phyloP scores from a whole-genome alignment of 2,329 filamentous ascomycete species.

The Ophiostoma triangulosporum region DNA sequence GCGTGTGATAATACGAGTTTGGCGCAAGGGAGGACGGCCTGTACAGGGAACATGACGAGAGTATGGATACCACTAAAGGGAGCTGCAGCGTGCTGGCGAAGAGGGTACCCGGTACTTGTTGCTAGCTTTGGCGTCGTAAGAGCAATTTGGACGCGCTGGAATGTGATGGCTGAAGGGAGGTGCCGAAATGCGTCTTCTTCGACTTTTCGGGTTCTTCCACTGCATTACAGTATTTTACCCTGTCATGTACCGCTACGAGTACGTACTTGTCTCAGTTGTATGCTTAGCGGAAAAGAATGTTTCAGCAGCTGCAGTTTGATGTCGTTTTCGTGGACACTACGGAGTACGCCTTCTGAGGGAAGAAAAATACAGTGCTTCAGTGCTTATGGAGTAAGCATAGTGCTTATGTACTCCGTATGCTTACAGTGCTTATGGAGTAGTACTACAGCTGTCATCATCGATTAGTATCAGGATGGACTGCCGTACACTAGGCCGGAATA shows the following conservation, averaged over 20 bases:
- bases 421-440: too few species aligned
- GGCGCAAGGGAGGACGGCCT: neutral
- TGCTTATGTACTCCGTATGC: too few species aligned
- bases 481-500: constrained; percentile 4
- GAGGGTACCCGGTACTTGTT: neutral
- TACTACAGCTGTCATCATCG: too few species aligned
- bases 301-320: too few species aligned
- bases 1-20: neutral
- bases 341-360: too few species aligned
- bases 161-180: neutral
- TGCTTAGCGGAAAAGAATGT: too few species aligned
- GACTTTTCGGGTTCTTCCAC: neutral
- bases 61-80: neutral
- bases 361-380: too few species aligned
- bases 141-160: neutral
- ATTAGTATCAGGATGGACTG: constrained; percentile 2
- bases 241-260: too few species aligned
- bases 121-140: neutral
- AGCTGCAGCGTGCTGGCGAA: neutral
- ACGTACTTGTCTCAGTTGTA: too few species aligned
- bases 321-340: too few species aligned
- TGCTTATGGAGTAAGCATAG: too few species aligned
- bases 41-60: neutral
- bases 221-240: too few species aligned
- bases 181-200: neutral